phyloP scores from a whole-genome alignment of 2,329 filamentous ascomycete species.

The Blumeriella jaapii region DNA sequence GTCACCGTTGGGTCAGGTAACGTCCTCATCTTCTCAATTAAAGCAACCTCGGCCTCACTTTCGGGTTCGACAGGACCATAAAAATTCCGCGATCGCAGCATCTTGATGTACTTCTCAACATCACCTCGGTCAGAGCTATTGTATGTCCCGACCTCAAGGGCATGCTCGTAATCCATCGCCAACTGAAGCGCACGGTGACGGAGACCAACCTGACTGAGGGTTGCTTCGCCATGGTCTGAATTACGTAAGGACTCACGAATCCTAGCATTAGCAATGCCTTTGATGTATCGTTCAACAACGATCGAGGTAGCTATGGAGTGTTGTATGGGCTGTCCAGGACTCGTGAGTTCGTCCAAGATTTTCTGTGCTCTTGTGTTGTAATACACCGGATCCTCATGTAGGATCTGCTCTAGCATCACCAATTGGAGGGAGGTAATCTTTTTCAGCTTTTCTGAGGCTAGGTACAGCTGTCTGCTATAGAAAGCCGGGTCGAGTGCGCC shows the following conservation, averaged over 20 bases:
- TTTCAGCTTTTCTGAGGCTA: conserved; percentile 37
- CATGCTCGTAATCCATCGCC: conserved; percentile 42
- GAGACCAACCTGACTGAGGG: conserved; percentile 29
- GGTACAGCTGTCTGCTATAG: conserved; percentile 42
- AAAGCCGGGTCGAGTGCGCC: conserved; percentile 33
- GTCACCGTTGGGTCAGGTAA: conserved; percentile 32
- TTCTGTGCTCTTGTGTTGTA: conserved; percentile 38
- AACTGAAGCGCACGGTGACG: conserved; percentile 45
- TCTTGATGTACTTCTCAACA: conserved; percentile 38
- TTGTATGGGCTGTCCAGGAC: conserved; percentile 9
- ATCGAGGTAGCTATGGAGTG: conserved; percentile 20
- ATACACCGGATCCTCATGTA: conserved; percentile 37
- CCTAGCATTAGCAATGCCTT: conserved; percentile 38
- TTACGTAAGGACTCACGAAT: conserved; percentile 33
- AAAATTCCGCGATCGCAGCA: conserved; percentile 32
- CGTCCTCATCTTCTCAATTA: conserved; percentile 21
- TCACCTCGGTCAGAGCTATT: conserved; percentile 26
- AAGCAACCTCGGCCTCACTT: conserved; percentile 5
- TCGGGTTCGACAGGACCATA: conserved; percentile 24
- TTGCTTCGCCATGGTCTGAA: conserved; percentile 13
- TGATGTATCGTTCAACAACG: conserved; percentile 36
- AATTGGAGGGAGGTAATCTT: conserved; percentile 42
- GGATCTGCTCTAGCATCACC: conserved; percentile 40
- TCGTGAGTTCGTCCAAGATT: conserved; percentile 29
- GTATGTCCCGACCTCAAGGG: conserved; percentile 39